Conservation (phyloP, 192 early-diverging fungal genomes). For the Podila clonocystis region DNA sequence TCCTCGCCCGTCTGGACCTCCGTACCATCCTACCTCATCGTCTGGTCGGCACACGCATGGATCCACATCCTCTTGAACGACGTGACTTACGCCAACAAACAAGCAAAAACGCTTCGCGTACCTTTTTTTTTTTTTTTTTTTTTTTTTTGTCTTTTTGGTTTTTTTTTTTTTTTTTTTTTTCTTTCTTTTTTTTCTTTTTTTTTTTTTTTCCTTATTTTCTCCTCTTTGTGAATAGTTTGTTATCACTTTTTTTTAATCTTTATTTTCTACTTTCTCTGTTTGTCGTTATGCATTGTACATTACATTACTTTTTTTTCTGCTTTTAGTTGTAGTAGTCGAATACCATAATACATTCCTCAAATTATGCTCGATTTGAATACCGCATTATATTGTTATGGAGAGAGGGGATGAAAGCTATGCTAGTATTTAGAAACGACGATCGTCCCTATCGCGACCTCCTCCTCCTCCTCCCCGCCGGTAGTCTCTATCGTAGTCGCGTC, state of each 20-base stretch:
- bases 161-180: slow-evolving; percentile 1
- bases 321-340: no score
- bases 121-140: neutral
- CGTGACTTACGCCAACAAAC: neutral
- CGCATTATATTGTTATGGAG: no score
- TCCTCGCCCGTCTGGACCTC: neutral
- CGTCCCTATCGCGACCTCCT: slow-evolving; percentile 23
- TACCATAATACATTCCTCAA: no score
- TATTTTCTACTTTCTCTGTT: neutral
- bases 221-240: slow-evolving; percentile 1
- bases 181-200: neutral
- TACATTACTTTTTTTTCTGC: no score
- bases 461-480: slow-evolving; percentile 49
- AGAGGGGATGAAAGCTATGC: no score
- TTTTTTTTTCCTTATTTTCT: slow-evolving; percentile 3
- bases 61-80: neutral
- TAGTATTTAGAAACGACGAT: slow-evolving; percentile 45
- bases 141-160: neutral
- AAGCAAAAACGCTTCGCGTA: neutral
- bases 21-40: neutral
- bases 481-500: slow-evolving; percentile 62
- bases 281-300: no score
- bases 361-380: no score
- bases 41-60: slow-evolving; percentile 2
- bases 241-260: no score